Conservation (phyloP, 139 green algal species). For the Coccomyxa sp. region DNA sequence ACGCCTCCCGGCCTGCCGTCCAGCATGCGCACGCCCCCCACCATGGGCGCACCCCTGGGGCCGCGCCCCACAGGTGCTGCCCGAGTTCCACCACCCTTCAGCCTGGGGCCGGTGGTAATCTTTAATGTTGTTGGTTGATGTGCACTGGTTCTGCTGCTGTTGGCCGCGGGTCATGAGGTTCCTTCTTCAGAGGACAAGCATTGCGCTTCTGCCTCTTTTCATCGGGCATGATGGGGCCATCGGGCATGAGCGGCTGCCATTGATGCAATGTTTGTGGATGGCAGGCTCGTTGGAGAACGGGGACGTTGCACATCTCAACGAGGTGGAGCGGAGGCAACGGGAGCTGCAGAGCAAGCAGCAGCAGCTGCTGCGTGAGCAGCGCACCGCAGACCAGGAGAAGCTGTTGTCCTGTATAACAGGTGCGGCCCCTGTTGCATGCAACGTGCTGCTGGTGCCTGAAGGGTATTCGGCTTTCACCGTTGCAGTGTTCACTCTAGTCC, state of each 20-base stretch:
- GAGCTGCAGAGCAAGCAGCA: slow-evolving; percentile 83
- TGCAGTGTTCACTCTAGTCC: not conserved
- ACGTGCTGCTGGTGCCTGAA: too few species aligned
- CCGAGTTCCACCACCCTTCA: too few species aligned
- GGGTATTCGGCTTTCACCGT: not conserved
- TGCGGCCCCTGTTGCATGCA: not conserved
- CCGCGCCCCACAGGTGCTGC: too few species aligned
- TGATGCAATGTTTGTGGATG: not conserved
- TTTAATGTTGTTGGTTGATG: too few species aligned
- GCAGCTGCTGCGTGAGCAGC: slow-evolving; percentile 79
- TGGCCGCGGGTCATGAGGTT: too few species aligned
- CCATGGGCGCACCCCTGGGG: not conserved
- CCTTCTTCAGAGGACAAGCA: too few species aligned
- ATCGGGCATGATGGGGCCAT: too few species aligned
- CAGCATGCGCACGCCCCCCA: not conserved
- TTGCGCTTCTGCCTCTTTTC: too few species aligned
- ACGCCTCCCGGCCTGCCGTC: not conserved
- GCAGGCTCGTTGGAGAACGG: not conserved
- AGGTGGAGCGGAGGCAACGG: slow-evolving; percentile 67
- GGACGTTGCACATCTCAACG: slow-evolving; percentile 16
- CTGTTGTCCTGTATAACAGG: slow-evolving; percentile 62
- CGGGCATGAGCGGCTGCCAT: too few species aligned
- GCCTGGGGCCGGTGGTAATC: too few species aligned
- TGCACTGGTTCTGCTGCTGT: too few species aligned
- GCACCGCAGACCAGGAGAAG: slow-evolving; percentile 79